Evolutionary conservation across 164 flowering plant genomes (phyloP), one percentile per base, ranked within the genome.

Genomic region (Berberis thunbergii): DNA sequence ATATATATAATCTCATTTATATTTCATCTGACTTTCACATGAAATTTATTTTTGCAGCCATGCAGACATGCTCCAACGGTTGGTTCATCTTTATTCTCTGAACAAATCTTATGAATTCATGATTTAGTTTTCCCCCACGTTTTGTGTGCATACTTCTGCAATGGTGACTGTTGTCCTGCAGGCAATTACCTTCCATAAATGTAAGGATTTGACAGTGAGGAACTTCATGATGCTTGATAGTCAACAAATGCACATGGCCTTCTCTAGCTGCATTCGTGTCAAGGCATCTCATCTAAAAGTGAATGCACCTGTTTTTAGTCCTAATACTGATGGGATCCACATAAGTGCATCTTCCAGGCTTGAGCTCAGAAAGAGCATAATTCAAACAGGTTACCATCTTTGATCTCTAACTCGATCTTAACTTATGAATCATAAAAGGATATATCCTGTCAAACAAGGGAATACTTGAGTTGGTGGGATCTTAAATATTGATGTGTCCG

Each of bases 311-410:
- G 72, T 65, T 45, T 43, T 43, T 10, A 91, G 99, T 66, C 99
- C 99, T 4, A 95, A 95, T 70, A 95, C 99, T 0, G 99, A 95
- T 75, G 99, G 92, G 54, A 81, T 95, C 69, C 97, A 91, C 78
- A 84, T 95, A 11, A 89, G 91, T 72, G 67, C 78, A 49, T 86
- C 97, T 41, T 79, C 68, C 39, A 67, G 72, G 59, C 83, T 95
- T 58, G 70, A 66, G 68, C 72, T 95, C 70, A 79, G 74, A 69
- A 67, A 83, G 68, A 72, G 75, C 70, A 53, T 69, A 12, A 80
- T 91, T 41, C 63, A 72, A 69, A 91, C 99, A 75, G 99, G 99
- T 91, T 60, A 5, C 74, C 66, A 6, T 2, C n/a, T 62, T 48
- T 57, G 8, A 5, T 26, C 56, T 45, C 38, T 38, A 26, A 13